Conservation (phyloP, 2,329 filamentous ascomycete genomes). For the Onygenales sp. region DNA sequence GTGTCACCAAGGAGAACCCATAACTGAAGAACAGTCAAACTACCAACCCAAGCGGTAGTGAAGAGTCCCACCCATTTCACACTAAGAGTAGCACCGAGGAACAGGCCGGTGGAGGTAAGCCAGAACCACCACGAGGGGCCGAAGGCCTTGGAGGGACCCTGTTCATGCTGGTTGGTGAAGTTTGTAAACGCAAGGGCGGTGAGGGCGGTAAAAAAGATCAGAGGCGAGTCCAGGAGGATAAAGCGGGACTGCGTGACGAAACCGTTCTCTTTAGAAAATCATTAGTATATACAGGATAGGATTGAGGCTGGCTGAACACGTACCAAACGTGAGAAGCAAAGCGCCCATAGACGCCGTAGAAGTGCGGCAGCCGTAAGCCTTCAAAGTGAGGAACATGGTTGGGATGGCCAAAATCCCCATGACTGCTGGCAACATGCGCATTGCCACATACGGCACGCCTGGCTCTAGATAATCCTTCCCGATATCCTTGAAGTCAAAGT, state of each 20-base stretch:
- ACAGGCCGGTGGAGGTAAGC: constrained; percentile 76
- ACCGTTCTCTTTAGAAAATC: constrained; percentile 63
- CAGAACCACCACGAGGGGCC: constrained; percentile 95
- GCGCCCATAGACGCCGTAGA: constrained; percentile 76
- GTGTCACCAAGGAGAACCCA: constrained; percentile 91
- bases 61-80: constrained; percentile 99
- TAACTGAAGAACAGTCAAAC: constrained; percentile 79
- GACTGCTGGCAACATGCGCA: constrained; percentile 87
- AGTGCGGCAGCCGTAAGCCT: constrained; percentile 80
- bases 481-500: constrained; percentile 99
- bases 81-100: constrained; percentile 80
- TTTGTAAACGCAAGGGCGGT: constrained; percentile 83
- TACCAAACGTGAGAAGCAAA: constrained; percentile 82
- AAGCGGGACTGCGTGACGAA: constrained; percentile 89
- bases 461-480: constrained; percentile 97
- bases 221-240: constrained; percentile 89
- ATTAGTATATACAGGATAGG: constrained; percentile 8
- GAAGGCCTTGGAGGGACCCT: constrained; percentile 82
- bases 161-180: constrained; percentile 95
- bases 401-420: constrained; percentile 83
- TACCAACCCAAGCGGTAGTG: constrained; percentile 96
- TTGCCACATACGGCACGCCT: constrained; percentile 90
- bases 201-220: constrained; percentile 86
- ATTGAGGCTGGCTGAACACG: constrained; percentile 11
- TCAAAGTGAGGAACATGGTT: constrained; percentile 88